Evolutionary conservation across 805 yeast species (phyloP).

Genomic region (Yarrowia deformans): DNA sequence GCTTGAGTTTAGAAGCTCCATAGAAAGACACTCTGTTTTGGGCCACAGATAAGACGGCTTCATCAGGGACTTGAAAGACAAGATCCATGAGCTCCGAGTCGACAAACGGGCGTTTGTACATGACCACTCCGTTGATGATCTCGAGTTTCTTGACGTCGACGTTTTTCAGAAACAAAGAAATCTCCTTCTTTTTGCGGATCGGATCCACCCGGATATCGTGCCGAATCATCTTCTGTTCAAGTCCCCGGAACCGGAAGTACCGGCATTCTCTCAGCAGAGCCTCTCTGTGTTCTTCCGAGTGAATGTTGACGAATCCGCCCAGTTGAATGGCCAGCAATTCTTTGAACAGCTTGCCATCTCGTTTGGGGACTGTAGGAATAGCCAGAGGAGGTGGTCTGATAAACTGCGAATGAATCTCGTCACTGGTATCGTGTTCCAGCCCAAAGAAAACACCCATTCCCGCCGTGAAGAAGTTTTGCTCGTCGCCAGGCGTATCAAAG

Average conservation of each 20-base stretch:
- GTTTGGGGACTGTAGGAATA: constrained; percentile 59
- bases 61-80: constrained; percentile 52
- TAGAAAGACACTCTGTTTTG: constrained; percentile 2
- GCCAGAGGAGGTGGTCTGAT: constrained; percentile 81
- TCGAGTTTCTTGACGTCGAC: constrained; percentile 47
- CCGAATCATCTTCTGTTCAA: constrained; percentile 74
- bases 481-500: constrained; percentile 67
- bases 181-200: constrained; percentile 60
- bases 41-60: constrained; percentile 10
- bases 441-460: constrained; percentile 61
- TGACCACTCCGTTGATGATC: constrained; percentile 43
- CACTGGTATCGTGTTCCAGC: constrained; percentile 57
- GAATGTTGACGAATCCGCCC: constrained; percentile 60
- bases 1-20: constrained; percentile 2
- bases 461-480: constrained; percentile 77
- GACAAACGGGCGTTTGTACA: constrained; percentile 58
- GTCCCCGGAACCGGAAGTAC: constrained; percentile 75
- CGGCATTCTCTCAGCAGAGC: constrained; percentile 71
- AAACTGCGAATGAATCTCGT: constrained; percentile 51
- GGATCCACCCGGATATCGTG: constrained; percentile 62
- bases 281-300: constrained; percentile 62
- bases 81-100: constrained; percentile 54
- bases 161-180: constrained; percentile 60
- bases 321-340: constrained; percentile 63
- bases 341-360: constrained; percentile 62